phyloP scores from a whole-genome alignment of 2,329 filamentous ascomycete species.

The Lasiodiplodia sp. region DNA sequence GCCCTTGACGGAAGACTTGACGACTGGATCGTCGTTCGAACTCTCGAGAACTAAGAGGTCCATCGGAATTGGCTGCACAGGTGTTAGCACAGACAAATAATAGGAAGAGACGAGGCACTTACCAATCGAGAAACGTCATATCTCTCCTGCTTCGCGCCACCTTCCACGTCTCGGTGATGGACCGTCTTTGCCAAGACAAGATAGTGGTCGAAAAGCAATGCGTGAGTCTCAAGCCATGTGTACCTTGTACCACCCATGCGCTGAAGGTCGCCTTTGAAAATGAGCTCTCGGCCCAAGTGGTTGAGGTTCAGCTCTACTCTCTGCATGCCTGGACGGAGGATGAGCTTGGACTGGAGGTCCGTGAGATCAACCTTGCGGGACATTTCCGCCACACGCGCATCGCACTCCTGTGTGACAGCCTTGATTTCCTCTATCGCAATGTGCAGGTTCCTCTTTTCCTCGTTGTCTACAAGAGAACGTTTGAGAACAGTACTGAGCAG shows the following conservation, averaged over 20 bases:
- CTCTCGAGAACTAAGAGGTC: constrained; percentile 92
- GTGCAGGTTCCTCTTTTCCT: constrained; percentile 85
- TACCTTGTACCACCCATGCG: constrained; percentile 88
- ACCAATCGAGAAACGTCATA: constrained; percentile 95
- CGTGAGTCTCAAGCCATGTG: constrained; percentile 92
- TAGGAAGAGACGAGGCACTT: constrained; percentile 42
- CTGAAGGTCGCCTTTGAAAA: constrained; percentile 88
- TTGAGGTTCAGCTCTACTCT: constrained; percentile 86
- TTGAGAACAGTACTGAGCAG: constrained; percentile 83
- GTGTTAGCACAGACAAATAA: neutral
- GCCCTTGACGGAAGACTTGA: constrained; percentile 77
- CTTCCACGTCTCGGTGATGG: constrained; percentile 70
- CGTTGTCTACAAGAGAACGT: constrained; percentile 81
- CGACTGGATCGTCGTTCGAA: constrained; percentile 87
- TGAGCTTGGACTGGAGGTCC: constrained; percentile 82
- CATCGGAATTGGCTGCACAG: constrained; percentile 85
- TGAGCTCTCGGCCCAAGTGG: constrained; percentile 89
- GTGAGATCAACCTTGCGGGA: constrained; percentile 87
- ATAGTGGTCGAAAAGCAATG: constrained; percentile 95
- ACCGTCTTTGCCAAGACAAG: constrained; percentile 87
- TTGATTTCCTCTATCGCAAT: constrained; percentile 93
- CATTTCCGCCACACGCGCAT: constrained; percentile 90
- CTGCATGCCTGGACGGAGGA: constrained; percentile 86
- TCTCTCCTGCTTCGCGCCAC: constrained; percentile 75
- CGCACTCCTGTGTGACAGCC: constrained; percentile 86